These are phyloP conservation scores for Solanum gracilifrons DNA, from an alignment of 257 asterid species.

Conservation along the genomic window DNA sequence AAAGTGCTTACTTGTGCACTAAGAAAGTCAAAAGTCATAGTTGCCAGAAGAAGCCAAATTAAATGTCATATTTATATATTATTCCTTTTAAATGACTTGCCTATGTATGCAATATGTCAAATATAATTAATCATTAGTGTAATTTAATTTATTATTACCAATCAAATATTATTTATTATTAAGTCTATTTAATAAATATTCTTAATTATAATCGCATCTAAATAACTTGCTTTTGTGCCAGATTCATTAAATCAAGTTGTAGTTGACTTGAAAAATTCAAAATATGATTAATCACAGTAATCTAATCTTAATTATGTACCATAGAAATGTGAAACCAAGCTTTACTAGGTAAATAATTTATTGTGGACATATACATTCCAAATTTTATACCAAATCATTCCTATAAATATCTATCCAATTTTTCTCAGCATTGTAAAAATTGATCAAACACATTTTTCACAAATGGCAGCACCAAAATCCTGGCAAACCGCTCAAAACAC, in stretches of 20 bases:
- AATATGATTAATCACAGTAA: background rate
- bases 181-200: background rate
- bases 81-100: background rate
- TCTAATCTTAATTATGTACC: background rate
- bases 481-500: background rate
- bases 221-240: background rate
- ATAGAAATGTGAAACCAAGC: background rate
- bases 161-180: background rate
- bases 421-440: background rate
- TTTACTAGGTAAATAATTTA: background rate
- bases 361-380: background rate
- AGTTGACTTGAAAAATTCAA: background rate
- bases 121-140: background rate
- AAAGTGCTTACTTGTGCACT: background rate
- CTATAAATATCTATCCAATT: background rate
- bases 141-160: background rate
- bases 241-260: background rate
- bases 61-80: background rate
- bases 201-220: background rate
- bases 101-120: background rate
- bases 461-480: background rate
- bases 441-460: background rate
- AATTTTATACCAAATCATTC: background rate
- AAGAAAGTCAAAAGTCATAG: background rate
- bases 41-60: background rate